Conservation (phyloP, 169 alveolate genomes). For the Theileria annulata region DNA sequence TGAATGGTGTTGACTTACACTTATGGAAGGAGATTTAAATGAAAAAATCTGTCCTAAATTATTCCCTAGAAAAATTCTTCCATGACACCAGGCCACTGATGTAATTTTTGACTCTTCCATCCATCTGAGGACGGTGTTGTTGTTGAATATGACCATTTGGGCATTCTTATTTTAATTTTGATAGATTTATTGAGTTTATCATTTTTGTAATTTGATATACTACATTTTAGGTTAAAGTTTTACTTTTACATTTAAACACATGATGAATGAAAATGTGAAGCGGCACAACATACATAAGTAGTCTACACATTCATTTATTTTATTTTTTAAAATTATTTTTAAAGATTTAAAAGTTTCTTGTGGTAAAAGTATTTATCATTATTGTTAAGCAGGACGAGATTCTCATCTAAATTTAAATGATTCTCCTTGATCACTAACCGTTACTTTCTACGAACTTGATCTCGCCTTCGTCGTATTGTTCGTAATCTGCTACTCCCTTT, state of each 20-base stretch:
- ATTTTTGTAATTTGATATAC: neutral
- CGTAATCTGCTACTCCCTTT: slow-evolving; percentile 70
- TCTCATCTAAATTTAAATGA: slow-evolving; percentile 25
- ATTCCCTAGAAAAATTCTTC: slow-evolving; percentile 38
- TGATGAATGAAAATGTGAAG: neutral
- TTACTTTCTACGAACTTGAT: slow-evolving; percentile 39
- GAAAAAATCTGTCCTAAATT: slow-evolving; percentile 49
- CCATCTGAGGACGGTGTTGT: slow-evolving; percentile 60
- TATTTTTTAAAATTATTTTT: slow-evolving; percentile 8
- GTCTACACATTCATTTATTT: neutral
- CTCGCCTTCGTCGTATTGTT: slow-evolving; percentile 58
- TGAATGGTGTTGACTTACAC: slow-evolving; percentile 23
- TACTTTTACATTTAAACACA: neutral
- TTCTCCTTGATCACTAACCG: slow-evolving; percentile 33
- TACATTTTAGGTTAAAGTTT: neutral
- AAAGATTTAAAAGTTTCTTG: neutral
- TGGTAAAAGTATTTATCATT: slow-evolving; percentile 20
- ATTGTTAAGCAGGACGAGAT: slow-evolving; percentile 44
- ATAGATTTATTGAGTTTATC: neutral
- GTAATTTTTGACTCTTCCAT: slow-evolving; percentile 59
- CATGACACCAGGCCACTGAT: slow-evolving; percentile 58
- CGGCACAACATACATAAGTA: neutral
- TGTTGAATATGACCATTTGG: slow-evolving; percentile 47
- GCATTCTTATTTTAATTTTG: neutral
- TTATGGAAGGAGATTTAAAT: slow-evolving; percentile 43